Conservation (phyloP, 108 stramenopile species). For the Skeletonema grethae region DNA sequence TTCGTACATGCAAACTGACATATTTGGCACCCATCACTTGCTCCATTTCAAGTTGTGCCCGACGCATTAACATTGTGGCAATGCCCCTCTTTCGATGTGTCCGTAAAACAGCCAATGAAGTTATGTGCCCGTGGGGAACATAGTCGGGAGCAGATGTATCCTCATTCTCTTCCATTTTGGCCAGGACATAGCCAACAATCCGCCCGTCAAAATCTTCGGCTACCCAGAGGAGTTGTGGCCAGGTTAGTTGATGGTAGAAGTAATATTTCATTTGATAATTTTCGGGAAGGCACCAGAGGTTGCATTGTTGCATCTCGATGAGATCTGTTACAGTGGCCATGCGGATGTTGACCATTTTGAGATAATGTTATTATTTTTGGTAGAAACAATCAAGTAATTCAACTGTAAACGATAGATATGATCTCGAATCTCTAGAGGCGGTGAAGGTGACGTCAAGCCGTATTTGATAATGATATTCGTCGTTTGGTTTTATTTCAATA, state of each 20-base stretch:
- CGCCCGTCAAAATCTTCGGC: constrained; percentile 93
- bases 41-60: constrained; percentile 90
- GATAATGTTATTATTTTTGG: not conserved
- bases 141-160: constrained; percentile 37
- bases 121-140: constrained; percentile 88
- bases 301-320: constrained; percentile 96
- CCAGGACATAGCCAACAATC: constrained; percentile 98
- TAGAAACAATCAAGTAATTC: no score
- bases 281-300: constrained; percentile 99
- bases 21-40: constrained; percentile 93
- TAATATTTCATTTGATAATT: constrained; percentile 99
- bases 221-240: constrained; percentile 99
- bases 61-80: constrained; percentile 91
- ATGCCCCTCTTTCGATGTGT: constrained; percentile 95
- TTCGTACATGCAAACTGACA: constrained; percentile 96
- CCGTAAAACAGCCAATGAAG: constrained; percentile 94
- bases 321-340: constrained; percentile 92
- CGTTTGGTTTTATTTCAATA: no score
- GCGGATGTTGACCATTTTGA: constrained; percentile 88
- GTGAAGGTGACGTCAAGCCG: no score
- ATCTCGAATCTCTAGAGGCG: no score
- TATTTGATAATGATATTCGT: no score
- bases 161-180: constrained; percentile 98
- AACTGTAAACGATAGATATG: no score
- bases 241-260: constrained; percentile 95